Evolutionary conservation across 2,329 filamentous ascomycete species (phyloP).

Genomic region (Fusarium pseudocircinatum): DNA sequence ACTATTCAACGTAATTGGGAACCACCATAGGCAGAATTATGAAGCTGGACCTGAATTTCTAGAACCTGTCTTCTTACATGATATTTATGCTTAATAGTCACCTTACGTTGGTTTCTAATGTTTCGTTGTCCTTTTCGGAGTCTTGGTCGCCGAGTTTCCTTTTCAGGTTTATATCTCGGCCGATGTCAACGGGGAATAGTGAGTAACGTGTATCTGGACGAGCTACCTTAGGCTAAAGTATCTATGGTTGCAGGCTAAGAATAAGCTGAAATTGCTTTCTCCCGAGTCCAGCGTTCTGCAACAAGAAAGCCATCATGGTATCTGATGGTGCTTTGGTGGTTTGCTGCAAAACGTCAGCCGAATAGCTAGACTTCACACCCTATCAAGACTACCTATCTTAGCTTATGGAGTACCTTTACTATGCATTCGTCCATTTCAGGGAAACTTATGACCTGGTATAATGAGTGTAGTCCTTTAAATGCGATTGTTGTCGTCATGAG

Average conservation of each 20-base stretch:
- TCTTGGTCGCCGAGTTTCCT: slow-evolving; percentile 40
- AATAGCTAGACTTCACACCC: neutral
- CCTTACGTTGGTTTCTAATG: slow-evolving; percentile 2
- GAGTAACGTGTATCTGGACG: neutral
- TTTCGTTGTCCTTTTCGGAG: slow-evolving; percentile 44
- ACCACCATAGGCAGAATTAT: neutral
- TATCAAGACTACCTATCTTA: neutral
- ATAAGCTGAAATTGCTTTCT: neutral
- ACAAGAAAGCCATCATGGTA: neutral
- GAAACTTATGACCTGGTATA: no score
- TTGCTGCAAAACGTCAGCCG: neutral
- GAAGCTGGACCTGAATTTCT: neutral
- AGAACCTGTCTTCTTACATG: neutral
- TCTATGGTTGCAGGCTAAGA: neutral
- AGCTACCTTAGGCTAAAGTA: slow-evolving; percentile 20
- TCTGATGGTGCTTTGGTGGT: neutral
- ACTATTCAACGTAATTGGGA: neutral
- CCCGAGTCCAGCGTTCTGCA: neutral
- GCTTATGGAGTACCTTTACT: no score
- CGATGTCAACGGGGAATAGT: slow-evolving; percentile 1
- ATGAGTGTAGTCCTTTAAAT: neutral
- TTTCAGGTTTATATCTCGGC: slow-evolving; percentile 27
- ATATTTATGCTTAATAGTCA: slow-evolving; percentile 25
- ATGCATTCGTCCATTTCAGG: neutral
- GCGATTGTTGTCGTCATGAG: neutral